Conservation (phyloP, 2,329 filamentous ascomycete species). For the Eutypella sp. region DNA sequence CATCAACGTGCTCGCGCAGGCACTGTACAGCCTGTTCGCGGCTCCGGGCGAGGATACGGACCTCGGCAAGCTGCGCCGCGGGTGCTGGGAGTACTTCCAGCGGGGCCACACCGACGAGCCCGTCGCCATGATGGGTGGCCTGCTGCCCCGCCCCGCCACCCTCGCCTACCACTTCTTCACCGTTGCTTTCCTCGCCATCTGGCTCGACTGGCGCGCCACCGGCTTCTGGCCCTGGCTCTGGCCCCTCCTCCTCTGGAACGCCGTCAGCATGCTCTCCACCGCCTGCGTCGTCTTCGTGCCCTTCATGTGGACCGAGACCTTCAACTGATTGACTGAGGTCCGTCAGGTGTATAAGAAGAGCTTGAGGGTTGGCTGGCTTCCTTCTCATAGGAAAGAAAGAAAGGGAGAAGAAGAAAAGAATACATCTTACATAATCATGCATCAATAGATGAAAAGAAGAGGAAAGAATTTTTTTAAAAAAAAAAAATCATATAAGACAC, state of each 20-base stretch:
- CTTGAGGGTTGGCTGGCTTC: no score
- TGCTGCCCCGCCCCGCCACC: constrained; percentile 70
- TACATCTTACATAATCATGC: no score
- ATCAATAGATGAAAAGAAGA: no score
- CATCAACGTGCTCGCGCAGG: constrained; percentile 97
- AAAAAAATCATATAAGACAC: no score
- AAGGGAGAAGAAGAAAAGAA: no score
- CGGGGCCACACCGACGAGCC: constrained; percentile 72
- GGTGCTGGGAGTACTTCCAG: constrained; percentile 92
- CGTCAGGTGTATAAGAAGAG: no score
- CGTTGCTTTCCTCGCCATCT: constrained; percentile 84
- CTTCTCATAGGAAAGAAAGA: no score
- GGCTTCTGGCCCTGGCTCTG: constrained; percentile 55
- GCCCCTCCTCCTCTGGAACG: constrained; percentile 61
- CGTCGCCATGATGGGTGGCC: constrained; percentile 72
- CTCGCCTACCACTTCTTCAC: constrained; percentile 92
- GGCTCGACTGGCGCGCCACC: constrained; percentile 51
- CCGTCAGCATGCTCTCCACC: constrained; percentile 69
- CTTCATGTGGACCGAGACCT: constrained; percentile 67
- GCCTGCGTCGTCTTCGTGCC: constrained; percentile 80
- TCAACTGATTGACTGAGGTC: constrained; percentile 17
- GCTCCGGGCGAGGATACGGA: constrained; percentile 63
- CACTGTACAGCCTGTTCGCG: constrained; percentile 86
- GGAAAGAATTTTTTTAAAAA: no score
- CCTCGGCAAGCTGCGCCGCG: constrained; percentile 74